Base-by-base conservation (phyloP, 768 basidiomycete genomes). In the Pleurotus citrinopileatus region DNA sequence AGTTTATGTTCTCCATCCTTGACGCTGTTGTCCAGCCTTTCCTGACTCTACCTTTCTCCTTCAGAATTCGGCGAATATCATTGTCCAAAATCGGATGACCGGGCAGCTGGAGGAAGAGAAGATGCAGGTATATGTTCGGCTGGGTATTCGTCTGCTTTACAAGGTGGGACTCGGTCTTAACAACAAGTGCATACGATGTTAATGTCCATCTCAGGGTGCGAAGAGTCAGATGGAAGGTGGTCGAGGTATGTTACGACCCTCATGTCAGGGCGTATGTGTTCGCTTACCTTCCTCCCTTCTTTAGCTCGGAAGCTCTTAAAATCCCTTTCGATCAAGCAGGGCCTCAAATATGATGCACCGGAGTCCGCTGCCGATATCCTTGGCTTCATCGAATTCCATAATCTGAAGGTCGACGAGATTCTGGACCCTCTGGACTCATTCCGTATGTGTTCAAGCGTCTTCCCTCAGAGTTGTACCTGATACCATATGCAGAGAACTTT, bases 31-130 rank as follows among this genome's bases (percentile, higher is more conserved):
- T 12, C 22, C 22, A 37, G n/a, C 32, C 34, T 9, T 52, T 15
- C 37, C 5, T 4, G 34, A 51, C 42, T 40, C 43, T 54, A 48
- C 59, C 55, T 12, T 7, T 42, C 8, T 12, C 17, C 1, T 51
- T 6, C 63, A 92, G 89, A 97, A 99, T 63, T 95, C 93, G 50
- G 96, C 94, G 22, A 99, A 99, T 65, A 97, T 99, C 60, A 93
- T 98, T 55, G 95, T 99, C 1, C 96, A 98, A 72, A 94, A 98
- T 65, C 80, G 96, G 12, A 69, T 83, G 67, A 94, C 92, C 0
- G 96, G 96, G 0, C 90, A 92, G 66, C 66, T 98, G 54, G 89
- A 94, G 65, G 96, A 99, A 70, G 96, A 98, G 73, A 98, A 98
- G 76, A 99, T 98, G 94, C 88, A 94, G 63, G 79, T 80, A 1